Base-by-base conservation (phyloP, 352 stramenopile species). In the Globisporangium nunn region DNA sequence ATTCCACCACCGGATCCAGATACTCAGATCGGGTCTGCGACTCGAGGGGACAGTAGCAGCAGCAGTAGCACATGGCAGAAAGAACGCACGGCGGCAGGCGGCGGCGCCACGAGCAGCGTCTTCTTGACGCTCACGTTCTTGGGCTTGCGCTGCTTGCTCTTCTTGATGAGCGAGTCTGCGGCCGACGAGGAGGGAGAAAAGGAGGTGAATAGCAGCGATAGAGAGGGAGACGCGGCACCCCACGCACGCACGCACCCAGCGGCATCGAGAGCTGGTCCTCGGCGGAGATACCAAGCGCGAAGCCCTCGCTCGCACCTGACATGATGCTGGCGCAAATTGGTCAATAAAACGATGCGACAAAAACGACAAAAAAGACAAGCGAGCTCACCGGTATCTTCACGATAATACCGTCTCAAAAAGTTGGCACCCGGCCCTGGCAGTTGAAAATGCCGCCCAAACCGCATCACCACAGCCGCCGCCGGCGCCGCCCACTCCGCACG, bases 201-300 rank as follows among this genome's bases (percentile, higher is more conserved):
- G 15, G 15, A 7, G 15, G 43, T 23, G 14, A n/a, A 6, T 47
- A 47, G n/a, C 43, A 28, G 43, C 28, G 8, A 12, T 3, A 48
- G 43, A 28, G 43, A 52, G 12, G 43, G 28, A 14, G 39, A 39
- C 1, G 2, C 30, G 23, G 8, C 28, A 10, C 6, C 1, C 47
- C 14, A 40, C 49, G 18, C 37, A 39, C 7, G 37, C 37, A 64
- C 62, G 39, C 55, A 85, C 75, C 75, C 17, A 85, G 69, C 43
- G 72, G 71, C 50, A 83, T 70, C 6, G 71, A 57, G 31, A 85
- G 72, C 64, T 85, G 74, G 59, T 85, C 64, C 59, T 85, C 75
- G 8, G 75, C 52, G 18, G 75, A 81, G 52, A 83, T 79, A 30
- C 72, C 72, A 49, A 85, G 52, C 44, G 72, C 65, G 56, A 81